Evolutionary conservation across 169 alveolate species (phyloP).

Genomic region (Miamiensis avidus): DNA sequence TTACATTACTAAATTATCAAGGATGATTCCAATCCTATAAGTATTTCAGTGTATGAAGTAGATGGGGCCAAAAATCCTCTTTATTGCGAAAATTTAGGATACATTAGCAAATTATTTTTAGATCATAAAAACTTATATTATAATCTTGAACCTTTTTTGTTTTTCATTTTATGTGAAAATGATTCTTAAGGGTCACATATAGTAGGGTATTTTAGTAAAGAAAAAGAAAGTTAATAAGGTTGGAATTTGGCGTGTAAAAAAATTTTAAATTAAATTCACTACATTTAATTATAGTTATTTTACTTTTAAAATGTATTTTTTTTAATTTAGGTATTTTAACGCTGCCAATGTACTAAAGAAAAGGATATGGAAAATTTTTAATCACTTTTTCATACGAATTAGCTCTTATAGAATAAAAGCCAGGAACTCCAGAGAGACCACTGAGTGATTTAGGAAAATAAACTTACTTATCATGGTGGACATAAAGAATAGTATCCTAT

Average conservation of each 20-base stretch:
- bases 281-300: too few species aligned
- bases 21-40: conserved; percentile 2
- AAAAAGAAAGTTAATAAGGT: conserved; percentile 63
- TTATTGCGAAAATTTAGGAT: conserved; percentile 97
- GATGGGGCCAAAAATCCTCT: conserved; percentile 94
- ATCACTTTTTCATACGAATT: conserved; percentile 90
- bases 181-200: conserved; percentile 89
- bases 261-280: too few species aligned
- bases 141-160: conserved; percentile 89
- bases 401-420: conserved; percentile 89
- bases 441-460: conserved; percentile 96
- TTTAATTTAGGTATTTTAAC: conserved; percentile 69
- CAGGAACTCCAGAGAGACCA: conserved; percentile 99
- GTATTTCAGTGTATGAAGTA: conserved; percentile 87
- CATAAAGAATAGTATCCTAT: conserved; percentile 79
- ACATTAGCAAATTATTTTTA: conserved; percentile 94
- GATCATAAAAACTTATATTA: conserved; percentile 96
- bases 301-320: too few species aligned
- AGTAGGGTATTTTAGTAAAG: conserved; percentile 89
- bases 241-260: conserved; percentile 27
- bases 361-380: conserved; percentile 91
- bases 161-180: conserved; percentile 94
- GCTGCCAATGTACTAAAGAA: conserved; percentile 85
- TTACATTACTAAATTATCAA: too few species aligned
- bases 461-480: conserved; percentile 96